phyloP scores from a whole-genome alignment of 176 grass and related monocot species.

The Triticum urartu region DNA sequence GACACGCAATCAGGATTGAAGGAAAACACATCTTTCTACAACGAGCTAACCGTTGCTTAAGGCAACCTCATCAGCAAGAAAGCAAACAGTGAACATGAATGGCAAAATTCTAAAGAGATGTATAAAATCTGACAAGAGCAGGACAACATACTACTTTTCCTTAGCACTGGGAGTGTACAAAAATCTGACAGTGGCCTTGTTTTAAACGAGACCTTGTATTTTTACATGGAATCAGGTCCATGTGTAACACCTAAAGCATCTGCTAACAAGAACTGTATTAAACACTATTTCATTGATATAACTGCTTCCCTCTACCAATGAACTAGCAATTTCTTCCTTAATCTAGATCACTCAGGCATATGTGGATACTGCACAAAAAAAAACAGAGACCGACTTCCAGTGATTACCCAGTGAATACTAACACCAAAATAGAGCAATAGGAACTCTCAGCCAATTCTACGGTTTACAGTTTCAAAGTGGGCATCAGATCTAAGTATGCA shows the following conservation, averaged over 20 bases:
- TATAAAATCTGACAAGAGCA: not conserved
- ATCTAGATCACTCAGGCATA: not conserved
- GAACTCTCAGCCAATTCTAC: not conserved
- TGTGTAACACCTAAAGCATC: not conserved
- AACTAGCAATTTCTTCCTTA: not conserved
- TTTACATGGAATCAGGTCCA: too few species aligned
- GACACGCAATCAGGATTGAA: not conserved
- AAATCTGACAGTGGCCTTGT: not conserved
- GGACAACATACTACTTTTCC: not conserved
- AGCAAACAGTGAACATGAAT: not conserved
- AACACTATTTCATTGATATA: not conserved
- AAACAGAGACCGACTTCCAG: not conserved
- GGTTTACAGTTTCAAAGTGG: not conserved
- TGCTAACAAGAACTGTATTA: not conserved
- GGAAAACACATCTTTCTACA: not conserved
- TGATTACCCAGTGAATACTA: not conserved
- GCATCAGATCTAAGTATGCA: not conserved
- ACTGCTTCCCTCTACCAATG: not conserved
- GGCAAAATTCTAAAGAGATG: not conserved
- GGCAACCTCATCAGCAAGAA: not conserved
- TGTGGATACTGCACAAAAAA: not conserved
- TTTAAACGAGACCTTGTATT: not conserved
- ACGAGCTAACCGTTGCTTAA: not conserved
- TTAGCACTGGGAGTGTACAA: not conserved
- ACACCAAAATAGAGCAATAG: not conserved